These are phyloP conservation scores for Scenedesmus sp. DNA, from an alignment of 163 green algal species.

Conservation along the genomic window DNA sequence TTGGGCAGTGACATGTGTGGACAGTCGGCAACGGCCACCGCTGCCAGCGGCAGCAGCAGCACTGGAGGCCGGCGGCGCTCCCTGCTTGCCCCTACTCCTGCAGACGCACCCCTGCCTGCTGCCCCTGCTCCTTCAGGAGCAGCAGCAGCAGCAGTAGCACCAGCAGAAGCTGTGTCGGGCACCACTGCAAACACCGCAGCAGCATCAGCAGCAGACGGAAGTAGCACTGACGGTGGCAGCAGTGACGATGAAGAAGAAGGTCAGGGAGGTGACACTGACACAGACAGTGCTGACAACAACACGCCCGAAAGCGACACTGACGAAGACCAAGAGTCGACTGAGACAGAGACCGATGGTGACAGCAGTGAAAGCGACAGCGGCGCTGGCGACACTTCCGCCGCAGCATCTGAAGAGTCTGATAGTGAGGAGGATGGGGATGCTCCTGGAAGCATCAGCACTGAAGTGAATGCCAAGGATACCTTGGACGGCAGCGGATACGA, in stretches of 20 bases:
- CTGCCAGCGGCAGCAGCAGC: slow-evolving; percentile 13
- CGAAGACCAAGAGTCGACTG: too few species aligned
- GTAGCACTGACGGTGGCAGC: too few species aligned
- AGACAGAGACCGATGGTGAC: too few species aligned
- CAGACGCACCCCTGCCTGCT: not conserved
- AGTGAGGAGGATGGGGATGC: not conserved
- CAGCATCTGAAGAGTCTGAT: not conserved
- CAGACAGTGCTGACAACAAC: too few species aligned
- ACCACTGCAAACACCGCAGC: not conserved
- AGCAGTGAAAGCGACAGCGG: not conserved
- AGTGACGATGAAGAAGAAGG: not conserved
- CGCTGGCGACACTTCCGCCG: not conserved
- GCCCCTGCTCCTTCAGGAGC: not conserved
- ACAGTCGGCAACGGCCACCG: not conserved
- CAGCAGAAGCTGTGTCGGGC: not conserved
- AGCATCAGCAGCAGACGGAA: too few species aligned
- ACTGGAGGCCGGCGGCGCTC: not conserved
- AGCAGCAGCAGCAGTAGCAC: slow-evolving; percentile 4
- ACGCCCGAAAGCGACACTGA: not conserved
- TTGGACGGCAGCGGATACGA: slow-evolving; percentile 35
- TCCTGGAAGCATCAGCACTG: not conserved
- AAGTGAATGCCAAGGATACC: slow-evolving; percentile 34
- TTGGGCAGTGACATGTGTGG: slow-evolving; percentile 27
- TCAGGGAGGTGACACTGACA: not conserved
- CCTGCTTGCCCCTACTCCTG: not conserved